Conservation (phyloP, 345 rosid species). For the Salix dunnii region DNA sequence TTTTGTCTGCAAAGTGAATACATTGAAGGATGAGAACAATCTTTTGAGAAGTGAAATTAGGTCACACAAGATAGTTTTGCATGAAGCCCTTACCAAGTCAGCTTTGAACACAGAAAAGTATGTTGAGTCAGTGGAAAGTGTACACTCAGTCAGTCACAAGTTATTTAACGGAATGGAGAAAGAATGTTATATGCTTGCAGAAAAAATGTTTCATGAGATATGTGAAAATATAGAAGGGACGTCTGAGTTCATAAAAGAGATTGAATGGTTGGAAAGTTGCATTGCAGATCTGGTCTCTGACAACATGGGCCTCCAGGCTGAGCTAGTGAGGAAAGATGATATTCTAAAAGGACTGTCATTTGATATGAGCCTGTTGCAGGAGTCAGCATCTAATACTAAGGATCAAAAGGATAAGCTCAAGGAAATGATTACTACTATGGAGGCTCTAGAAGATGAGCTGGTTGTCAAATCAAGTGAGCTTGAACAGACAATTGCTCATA, state of each 20-base stretch:
- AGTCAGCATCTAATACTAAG: constrained; percentile 70
- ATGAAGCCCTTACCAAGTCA: constrained; percentile 30
- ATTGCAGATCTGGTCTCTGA: constrained; percentile 51
- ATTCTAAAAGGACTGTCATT: constrained; percentile 73
- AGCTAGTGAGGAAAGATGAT: constrained; percentile 77
- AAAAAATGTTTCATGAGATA: constrained; percentile 44
- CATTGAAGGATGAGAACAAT: constrained; percentile 42
- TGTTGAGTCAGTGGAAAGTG: constrained; percentile 22
- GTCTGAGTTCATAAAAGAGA: constrained; percentile 44
- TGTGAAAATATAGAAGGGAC: constrained; percentile 42
- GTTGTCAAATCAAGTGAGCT: constrained; percentile 55
- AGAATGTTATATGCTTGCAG: constrained; percentile 34
- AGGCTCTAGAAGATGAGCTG: constrained; percentile 70
- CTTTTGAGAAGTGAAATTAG: constrained; percentile 29
- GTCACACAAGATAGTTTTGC: constrained; percentile 24
- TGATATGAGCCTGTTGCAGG: constrained; percentile 85
- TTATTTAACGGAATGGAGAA: constrained; percentile 22
- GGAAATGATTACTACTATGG: constrained; percentile 55
- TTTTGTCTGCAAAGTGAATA: constrained; percentile 29
- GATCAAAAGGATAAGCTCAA: constrained; percentile 81
- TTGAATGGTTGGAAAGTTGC: constrained; percentile 48
- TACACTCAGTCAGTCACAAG: constrained; percentile 17
- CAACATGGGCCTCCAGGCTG: constrained; percentile 53
- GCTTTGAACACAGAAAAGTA: constrained; percentile 38
- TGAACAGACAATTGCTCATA: constrained; percentile 44